Base-by-base conservation (phyloP, 108 stramenopile species). In the Stephanodiscus minutulus region DNA sequence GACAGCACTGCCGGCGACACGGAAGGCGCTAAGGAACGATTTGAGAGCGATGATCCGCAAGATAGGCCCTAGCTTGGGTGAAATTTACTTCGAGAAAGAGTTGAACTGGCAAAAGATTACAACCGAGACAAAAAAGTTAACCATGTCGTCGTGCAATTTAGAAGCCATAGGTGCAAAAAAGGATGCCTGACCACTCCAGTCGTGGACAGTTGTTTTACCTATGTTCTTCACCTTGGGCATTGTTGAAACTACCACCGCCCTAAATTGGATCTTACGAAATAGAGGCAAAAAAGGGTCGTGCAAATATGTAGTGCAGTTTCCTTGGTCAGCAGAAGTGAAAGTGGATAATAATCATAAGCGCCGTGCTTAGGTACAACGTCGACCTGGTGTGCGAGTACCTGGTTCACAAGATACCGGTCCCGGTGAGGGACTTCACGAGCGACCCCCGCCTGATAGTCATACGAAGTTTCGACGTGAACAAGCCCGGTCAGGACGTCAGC, bases 381-480 rank as follows among this genome's bases (percentile, higher is more conserved):
- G 99, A 99, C 82, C 84, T 97, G 62, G 94, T 99, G 13, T 99
- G 98, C 82, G 98, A 98, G 85, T 98, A 96, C 87, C 77, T 99
- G 66, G 94, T 92, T 35, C 92, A 96, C 58, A 88, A 93, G 74
- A 96, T 99, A 58, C 99, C 99, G 27, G 78, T 97, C 27, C 99
- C 99, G 24, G 72, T 85, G 27, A 74, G 99, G 15, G 96, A 99
- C 83, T 99, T 99, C 74, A 94, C 95, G 12, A 83, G 83, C 47
- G 87, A 80, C 12, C 98, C 99, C 0, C 84, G 97, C 25, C 78
- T 99, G 61, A 99, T 99, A 83, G 98, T 99, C 68, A 99, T 99
- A 78, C 96, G 99, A 54, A 96, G 94, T 25, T 99, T 99, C 76
- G 99, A 99, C 74, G 98, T 99, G 72, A 99, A 99, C 83, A 98